Evolutionary conservation across 768 basidiomycete genomes (phyloP).

Genomic region (Suillus ampliporus): DNA sequence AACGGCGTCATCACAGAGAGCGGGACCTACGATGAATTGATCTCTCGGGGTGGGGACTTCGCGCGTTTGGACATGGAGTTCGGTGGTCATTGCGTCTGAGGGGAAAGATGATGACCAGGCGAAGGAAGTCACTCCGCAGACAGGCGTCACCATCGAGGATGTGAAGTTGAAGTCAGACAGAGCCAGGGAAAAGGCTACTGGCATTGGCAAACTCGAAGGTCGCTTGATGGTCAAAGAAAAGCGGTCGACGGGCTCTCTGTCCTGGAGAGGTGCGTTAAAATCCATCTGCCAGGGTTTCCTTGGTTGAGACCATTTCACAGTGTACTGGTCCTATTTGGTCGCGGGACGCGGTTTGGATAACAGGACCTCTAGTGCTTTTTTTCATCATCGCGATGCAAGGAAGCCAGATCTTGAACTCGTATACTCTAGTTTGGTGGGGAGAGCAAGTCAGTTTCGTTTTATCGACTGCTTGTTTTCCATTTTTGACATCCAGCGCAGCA

Average conservation of each 20-base stretch:
- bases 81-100: conserved; percentile 51
- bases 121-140: conserved; percentile 18
- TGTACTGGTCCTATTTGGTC: conserved; percentile 61
- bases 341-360: conserved; percentile 59
- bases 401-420: conserved; percentile 64
- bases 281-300: background rate
- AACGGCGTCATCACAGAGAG: conserved; percentile 52
- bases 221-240: conserved; percentile 68
- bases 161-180: conserved; percentile 44
- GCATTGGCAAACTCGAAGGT: conserved; percentile 68
- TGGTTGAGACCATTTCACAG: conserved; percentile 33
- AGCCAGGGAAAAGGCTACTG: conserved; percentile 44
- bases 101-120: conserved; percentile 39
- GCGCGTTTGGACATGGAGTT: conserved; percentile 64
- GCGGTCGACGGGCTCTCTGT: conserved; percentile 66
- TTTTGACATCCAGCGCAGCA: conserved; percentile 34
- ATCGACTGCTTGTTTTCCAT: background rate
- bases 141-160: conserved; percentile 35
- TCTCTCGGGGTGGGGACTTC: conserved; percentile 56
- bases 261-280: conserved; percentile 46
- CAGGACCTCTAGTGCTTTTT: conserved; percentile 55
- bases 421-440: conserved; percentile 80
- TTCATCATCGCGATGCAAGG: conserved; percentile 64
- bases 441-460: conserved; percentile 47
- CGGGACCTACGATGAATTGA: conserved; percentile 58